phyloP scores from a whole-genome alignment of 1,139 yeast species.

The Candida albicans region DNA sequence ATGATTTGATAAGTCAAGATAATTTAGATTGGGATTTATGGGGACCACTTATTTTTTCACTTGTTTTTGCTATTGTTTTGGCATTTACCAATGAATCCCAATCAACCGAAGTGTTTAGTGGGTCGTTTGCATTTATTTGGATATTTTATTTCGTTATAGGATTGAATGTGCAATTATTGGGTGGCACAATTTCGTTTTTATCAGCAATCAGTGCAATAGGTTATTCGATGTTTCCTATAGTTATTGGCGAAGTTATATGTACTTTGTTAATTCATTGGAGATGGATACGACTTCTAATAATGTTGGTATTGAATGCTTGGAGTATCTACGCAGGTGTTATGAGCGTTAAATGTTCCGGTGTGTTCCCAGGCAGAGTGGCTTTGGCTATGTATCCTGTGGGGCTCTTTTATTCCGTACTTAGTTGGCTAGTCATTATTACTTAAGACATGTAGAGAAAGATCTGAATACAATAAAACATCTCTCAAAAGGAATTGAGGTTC shows the following conservation, averaged over 20 bases:
- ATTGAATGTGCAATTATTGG: constrained; percentile 71
- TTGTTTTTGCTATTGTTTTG: constrained; percentile 58
- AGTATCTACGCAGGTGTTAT: constrained; percentile 68
- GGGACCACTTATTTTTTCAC: constrained; percentile 82
- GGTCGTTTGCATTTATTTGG: constrained; percentile 51
- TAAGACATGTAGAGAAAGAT: constrained; percentile 20
- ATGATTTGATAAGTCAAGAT: constrained; percentile 24
- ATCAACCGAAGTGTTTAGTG: constrained; percentile 51
- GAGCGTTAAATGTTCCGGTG: constrained; percentile 69
- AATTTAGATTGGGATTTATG: constrained; percentile 81
- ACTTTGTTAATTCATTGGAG: constrained; percentile 53
- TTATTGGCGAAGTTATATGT: constrained; percentile 62
- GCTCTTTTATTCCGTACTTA: constrained; percentile 66
- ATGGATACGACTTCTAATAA: constrained; percentile 54
- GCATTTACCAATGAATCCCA: constrained; percentile 46
- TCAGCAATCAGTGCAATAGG: constrained; percentile 82
- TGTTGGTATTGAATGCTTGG: constrained; percentile 62
- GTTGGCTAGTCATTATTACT: constrained; percentile 78
- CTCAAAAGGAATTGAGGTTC: too few relatives aligned
- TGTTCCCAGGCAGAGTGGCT: constrained; percentile 64
- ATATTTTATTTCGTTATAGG: constrained; percentile 58
- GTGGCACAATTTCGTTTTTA: constrained; percentile 69
- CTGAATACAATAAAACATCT: not conserved
- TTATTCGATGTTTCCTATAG: constrained; percentile 77
- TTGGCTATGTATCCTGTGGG: constrained; percentile 82